Conservation (phyloP, 768 basidiomycete genomes). For the Agaricus subrufescens region DNA sequence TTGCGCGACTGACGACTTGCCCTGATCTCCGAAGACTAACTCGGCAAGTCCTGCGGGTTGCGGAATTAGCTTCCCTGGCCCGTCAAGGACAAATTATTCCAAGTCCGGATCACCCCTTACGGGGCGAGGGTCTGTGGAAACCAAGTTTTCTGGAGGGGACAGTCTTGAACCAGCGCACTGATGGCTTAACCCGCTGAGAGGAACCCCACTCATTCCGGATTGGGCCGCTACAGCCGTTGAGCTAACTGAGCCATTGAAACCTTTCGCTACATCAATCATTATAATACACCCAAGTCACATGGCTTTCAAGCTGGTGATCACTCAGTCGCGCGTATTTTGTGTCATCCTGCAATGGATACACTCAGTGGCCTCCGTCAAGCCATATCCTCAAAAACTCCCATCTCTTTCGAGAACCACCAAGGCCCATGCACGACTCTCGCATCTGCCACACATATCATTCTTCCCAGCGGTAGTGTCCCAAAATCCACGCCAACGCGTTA, state of each 20-base stretch:
- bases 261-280: rapidly evolving
- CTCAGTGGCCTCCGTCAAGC: conserved; percentile 56
- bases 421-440: conserved; percentile 43
- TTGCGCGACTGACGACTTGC: conserved; percentile 80
- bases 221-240: conserved; percentile 82
- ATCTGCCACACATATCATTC: conserved; percentile 60
- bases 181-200: conserved; percentile 53
- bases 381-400: conserved; percentile 47
- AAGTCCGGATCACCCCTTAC: conserved; percentile 61
- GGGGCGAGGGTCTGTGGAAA: conserved; percentile 62
- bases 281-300: neutral
- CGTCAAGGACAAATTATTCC: conserved; percentile 83
- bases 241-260: conserved; percentile 34
- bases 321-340: no score
- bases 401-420: conserved; percentile 43
- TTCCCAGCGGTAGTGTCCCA: conserved; percentile 49
- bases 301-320: neutral
- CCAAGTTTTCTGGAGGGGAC: conserved; percentile 96
- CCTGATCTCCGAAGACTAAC: conserved; percentile 93
- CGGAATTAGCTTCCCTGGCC: conserved; percentile 91
- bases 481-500: conserved; percentile 79
- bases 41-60: conserved; percentile 83
- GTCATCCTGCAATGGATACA: conserved; percentile 38
- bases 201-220: conserved; percentile 74
- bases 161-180: conserved; percentile 91